phyloP scores from a whole-genome alignment of 768 basidiomycete genomes.

The Pholiota microspora region DNA sequence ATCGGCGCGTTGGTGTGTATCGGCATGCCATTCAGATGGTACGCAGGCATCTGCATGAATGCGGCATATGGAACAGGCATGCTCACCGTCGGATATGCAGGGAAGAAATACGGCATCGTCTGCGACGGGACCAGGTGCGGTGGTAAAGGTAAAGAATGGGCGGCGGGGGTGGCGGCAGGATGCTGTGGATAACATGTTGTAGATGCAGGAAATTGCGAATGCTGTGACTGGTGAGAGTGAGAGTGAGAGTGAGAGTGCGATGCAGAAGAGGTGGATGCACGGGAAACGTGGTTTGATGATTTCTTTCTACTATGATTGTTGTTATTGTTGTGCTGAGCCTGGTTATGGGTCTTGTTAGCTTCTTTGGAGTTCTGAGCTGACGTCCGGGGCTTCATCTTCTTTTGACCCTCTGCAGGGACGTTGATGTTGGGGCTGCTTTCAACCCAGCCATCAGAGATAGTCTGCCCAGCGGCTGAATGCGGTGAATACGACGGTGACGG shows the following conservation, averaged over 20 bases:
- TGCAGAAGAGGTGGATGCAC: constrained; percentile 6
- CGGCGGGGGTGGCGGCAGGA: neutral
- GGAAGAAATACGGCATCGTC: constrained; percentile 23
- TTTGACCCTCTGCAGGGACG: constrained; percentile 13
- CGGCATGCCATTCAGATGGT: constrained; percentile 18
- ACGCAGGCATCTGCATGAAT: constrained; percentile 20
- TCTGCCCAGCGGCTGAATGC: constrained; percentile 11
- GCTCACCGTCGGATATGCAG: constrained; percentile 20
- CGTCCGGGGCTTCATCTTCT: constrained; percentile 12
- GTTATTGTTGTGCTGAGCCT: neutral
- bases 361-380: constrained; percentile 5
- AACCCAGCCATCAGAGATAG: constrained; percentile 37
- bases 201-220: constrained; percentile 1
- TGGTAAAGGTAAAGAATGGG: neutral
- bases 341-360: neutral
- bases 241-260: constrained; percentile 9
- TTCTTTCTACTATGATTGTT: constrained; percentile 17
- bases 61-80: constrained; percentile 18
- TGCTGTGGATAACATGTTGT: neutral
- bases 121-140: constrained; percentile 12
- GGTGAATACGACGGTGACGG: constrained; percentile 18
- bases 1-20: constrained; percentile 9
- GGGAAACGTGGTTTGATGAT: constrained; percentile 16
- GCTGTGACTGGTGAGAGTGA: constrained; percentile 6
- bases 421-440: constrained; percentile 22